phyloP scores from a whole-genome alignment of 129 eudicot species.

The Calendula officinalis region DNA sequence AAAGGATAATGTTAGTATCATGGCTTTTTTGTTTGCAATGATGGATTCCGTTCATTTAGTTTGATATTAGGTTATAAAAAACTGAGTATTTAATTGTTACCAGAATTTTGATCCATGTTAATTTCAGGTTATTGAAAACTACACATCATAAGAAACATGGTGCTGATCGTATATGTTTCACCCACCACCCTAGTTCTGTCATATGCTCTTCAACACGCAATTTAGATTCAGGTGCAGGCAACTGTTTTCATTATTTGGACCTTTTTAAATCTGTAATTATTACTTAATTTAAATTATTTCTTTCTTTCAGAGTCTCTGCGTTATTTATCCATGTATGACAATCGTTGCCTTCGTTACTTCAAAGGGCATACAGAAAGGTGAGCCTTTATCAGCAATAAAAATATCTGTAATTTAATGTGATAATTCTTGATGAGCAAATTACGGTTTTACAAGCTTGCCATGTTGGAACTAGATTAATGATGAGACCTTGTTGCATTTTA shows the following conservation, averaged over 20 bases:
- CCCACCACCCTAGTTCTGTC: constrained; percentile 90
- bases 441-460: constrained; percentile 1
- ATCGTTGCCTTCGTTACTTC: constrained; percentile 90
- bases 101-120: constrained; percentile 9
- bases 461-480: constrained; percentile 4
- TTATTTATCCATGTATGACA: constrained; percentile 93
- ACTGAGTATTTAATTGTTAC: constrained; percentile 2
- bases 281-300: constrained; percentile 2
- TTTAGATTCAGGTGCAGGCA: constrained; percentile 65
- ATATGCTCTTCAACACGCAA: constrained; percentile 78
- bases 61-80: constrained; percentile 9
- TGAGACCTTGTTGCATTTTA: constrained; percentile 1
- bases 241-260: constrained; percentile 8
- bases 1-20: neutral
- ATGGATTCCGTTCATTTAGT: neutral
- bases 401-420: constrained; percentile 9
- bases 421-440: constrained; percentile 15
- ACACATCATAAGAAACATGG: constrained; percentile 93
- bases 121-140: constrained; percentile 78
- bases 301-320: constrained; percentile 62
- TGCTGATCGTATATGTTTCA: constrained; percentile 91
- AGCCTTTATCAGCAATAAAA: constrained; percentile 21
- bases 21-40: constrained; percentile 5
- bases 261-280: constrained; percentile 6
- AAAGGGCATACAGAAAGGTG: constrained; percentile 93